These are phyloP conservation scores for Fusarium buxicola DNA, from an alignment of 2,329 filamentous ascomycete species.

Conservation along the genomic window DNA sequence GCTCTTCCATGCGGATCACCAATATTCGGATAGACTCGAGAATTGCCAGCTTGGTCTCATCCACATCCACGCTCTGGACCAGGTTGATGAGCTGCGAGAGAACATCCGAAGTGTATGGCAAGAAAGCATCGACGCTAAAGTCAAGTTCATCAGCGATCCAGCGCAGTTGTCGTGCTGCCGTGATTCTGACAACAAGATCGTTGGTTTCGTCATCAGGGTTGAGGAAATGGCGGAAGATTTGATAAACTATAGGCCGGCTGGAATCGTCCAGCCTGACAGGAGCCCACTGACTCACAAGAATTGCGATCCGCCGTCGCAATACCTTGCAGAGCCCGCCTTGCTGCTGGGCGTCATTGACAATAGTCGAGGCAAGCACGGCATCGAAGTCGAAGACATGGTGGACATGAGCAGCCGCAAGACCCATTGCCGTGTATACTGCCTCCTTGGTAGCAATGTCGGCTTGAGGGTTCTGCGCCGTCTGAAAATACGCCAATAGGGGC, in stretches of 20 bases:
- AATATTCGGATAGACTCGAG: conserved; percentile 86
- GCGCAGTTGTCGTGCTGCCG: conserved; percentile 86
- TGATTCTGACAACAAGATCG: conserved; percentile 91
- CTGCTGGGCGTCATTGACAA: conserved; percentile 82
- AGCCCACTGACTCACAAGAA: conserved; percentile 91
- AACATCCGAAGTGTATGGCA: conserved; percentile 80
- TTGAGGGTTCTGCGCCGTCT: conserved; percentile 74
- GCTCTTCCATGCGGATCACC: conserved; percentile 82
- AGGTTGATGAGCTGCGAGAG: conserved; percentile 79
- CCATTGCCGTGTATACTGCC: conserved; percentile 93
- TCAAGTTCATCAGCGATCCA: conserved; percentile 86
- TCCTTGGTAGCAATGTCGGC: conserved; percentile 86
- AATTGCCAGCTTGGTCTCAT: conserved; percentile 91
- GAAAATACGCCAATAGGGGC: conserved; percentile 85
- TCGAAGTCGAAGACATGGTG: conserved; percentile 85
- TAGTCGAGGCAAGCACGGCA: conserved; percentile 76
- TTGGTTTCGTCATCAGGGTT: conserved; percentile 82
- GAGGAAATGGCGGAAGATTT: conserved; percentile 89
- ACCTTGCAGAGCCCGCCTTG: conserved; percentile 76
- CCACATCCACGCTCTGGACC: conserved; percentile 81
- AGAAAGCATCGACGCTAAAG: conserved; percentile 79
- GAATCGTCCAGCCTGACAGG: conserved; percentile 77
- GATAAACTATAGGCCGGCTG: conserved; percentile 81
- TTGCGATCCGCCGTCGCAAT: conserved; percentile 86
- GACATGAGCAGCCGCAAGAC: conserved; percentile 83